Conservation (phyloP, 352 stramenopile species). For the Globisporangium megalacanthum region DNA sequence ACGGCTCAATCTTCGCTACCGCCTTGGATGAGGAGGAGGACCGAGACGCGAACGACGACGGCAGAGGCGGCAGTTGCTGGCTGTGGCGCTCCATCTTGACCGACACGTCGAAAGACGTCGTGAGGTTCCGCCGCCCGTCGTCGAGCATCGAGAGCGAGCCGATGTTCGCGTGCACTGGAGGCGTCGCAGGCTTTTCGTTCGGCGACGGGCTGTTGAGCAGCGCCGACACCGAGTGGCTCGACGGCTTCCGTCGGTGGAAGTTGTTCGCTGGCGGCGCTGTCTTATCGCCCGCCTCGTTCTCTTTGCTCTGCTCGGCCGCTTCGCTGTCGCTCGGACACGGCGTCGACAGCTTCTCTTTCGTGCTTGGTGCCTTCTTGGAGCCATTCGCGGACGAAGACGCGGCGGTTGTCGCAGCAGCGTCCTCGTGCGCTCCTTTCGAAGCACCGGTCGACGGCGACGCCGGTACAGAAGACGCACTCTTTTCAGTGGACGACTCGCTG, state of each 20-base stretch:
- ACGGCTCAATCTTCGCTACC: conserved; percentile 10
- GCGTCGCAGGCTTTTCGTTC: conserved; percentile 28
- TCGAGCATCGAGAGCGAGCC: conserved; percentile 36
- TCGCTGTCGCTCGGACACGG: background rate
- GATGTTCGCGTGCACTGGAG: conserved; percentile 20
- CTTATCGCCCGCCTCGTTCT: conserved; percentile 3
- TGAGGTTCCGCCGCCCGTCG: conserved; percentile 9
- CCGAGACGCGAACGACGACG: conserved; percentile 5
- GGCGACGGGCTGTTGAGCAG: conserved; percentile 64
- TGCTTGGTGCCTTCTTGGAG: background rate
- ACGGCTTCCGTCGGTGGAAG: conserved; percentile 28
- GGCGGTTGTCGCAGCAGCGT: background rate
- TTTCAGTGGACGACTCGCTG: conserved; percentile 1
- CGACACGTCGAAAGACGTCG: conserved; percentile 26
- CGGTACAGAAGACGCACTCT: background rate
- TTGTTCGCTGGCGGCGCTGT: conserved; percentile 3
- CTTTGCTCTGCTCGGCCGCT: conserved; percentile 1
- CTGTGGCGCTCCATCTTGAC: conserved; percentile 50
- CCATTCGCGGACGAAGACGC: background rate
- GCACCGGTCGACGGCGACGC: background rate
- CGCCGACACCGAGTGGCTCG: conserved; percentile 61
- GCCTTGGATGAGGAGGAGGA: conserved; percentile 1
- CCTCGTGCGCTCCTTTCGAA: background rate
- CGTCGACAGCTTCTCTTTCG: background rate
- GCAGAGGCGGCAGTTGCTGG: conserved; percentile 24